A percentile compares a stretch with the other conserved stretches of the same genome.
Evolutionary conservation across 2,329 filamentous ascomycete genomes (phyloP).

Genomic region (Penicillium sclerotiorum): DNA sequence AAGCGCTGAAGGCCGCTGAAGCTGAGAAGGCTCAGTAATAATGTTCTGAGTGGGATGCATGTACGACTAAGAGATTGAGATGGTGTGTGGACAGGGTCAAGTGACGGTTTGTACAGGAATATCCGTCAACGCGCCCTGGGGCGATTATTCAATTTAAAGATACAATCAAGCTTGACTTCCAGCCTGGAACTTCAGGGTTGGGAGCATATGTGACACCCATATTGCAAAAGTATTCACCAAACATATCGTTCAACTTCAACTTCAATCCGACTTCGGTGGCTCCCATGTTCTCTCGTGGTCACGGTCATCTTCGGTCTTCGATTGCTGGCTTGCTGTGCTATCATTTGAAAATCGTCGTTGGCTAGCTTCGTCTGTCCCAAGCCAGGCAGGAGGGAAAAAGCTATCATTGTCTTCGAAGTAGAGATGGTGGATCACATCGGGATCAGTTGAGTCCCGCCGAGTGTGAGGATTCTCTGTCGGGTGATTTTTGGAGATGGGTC

Average conservation of each 20-base stretch:
- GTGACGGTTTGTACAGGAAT: too few relatives aligned
- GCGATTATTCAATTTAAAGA: too few relatives aligned
- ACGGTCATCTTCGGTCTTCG: constrained; percentile 3
- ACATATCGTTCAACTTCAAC: too few relatives aligned
- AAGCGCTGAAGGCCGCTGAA: constrained; percentile 50
- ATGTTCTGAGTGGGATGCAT: constrained; percentile 32
- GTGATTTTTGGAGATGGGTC: not conserved
- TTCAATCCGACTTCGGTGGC: too few relatives aligned
- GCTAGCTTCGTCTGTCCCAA: constrained; percentile 23
- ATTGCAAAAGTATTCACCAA: too few relatives aligned
- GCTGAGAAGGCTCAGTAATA: constrained; percentile 8
- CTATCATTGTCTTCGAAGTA: constrained; percentile 40
- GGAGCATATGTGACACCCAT: too few relatives aligned
- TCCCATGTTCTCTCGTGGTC: too few relatives aligned
- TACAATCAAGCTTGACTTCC: too few relatives aligned
- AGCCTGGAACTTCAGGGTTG: too few relatives aligned
- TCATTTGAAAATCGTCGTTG: constrained; percentile 12
- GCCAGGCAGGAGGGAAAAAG: constrained; percentile 37
- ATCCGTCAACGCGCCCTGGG: too few relatives aligned
- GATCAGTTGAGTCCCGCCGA: constrained; percentile 12
- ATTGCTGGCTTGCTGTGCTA: constrained; percentile 3
- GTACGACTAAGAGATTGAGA: not conserved
- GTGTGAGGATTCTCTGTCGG: not conserved
- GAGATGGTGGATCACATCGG: constrained; percentile 34
- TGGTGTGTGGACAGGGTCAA: too few relatives aligned